Percentiles rank a stretch among this genome's conserved stretches.
Evolutionary conservation across 2,329 filamentous ascomycete species (phyloP).

Genomic region (Coniochaeta ligniaria): DNA sequence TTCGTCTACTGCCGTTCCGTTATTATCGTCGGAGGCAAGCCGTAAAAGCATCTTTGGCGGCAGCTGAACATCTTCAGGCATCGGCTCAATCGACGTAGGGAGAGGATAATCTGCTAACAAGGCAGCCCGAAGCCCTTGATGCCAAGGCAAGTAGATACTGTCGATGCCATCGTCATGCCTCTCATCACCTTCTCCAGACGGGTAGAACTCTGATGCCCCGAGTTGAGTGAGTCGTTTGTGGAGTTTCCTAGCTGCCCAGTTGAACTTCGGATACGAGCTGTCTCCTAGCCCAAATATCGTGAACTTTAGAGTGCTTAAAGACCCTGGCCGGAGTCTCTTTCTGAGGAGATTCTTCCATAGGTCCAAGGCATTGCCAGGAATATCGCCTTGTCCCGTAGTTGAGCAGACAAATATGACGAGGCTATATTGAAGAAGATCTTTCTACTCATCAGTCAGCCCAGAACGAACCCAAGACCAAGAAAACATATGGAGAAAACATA

Average conservation of each 20-base stretch:
- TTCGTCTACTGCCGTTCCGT: background rate
- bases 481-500: conserved; percentile 34
- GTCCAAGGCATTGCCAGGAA: conserved; percentile 71
- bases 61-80: conserved; percentile 67
- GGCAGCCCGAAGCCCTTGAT: conserved; percentile 56
- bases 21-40: conserved; percentile 5
- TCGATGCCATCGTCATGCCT: conserved; percentile 91
- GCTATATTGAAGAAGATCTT: conserved; percentile 38
- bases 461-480: conserved; percentile 10
- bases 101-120: conserved; percentile 64
- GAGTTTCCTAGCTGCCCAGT: conserved; percentile 86
- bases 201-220: conserved; percentile 69
- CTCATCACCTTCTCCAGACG: conserved; percentile 83
- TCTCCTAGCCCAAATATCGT: conserved; percentile 89
- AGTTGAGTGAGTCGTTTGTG: conserved; percentile 78
- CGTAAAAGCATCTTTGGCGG: conserved; percentile 59
- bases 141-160: conserved; percentile 75
- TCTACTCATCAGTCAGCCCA: conserved; percentile 22
- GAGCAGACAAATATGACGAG: conserved; percentile 77
- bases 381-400: conserved; percentile 90
- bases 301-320: conserved; percentile 63
- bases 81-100: conserved; percentile 56
- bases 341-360: conserved; percentile 85
- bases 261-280: conserved; percentile 92
- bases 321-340: conserved; percentile 66